phyloP scores from a whole-genome alignment of 2,329 filamentous ascomycete species.

The Aspergillus unguis region DNA sequence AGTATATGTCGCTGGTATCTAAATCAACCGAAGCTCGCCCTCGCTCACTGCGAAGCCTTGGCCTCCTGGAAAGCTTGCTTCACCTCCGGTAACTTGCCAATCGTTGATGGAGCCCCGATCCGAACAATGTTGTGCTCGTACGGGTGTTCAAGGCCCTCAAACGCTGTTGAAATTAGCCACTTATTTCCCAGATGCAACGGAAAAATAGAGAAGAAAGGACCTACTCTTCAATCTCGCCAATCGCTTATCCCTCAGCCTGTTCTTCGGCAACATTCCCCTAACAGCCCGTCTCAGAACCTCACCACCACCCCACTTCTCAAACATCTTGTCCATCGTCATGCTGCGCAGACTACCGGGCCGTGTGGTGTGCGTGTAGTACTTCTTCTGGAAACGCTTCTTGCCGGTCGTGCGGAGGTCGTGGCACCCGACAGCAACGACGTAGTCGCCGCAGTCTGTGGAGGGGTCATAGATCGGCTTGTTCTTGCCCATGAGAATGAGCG shows the following conservation, averaged over 20 bases:
- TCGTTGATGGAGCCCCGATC: conserved; percentile 57
- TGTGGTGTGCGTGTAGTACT: conserved; percentile 92
- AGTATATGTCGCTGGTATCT: conserved; percentile 18
- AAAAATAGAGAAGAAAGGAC: conserved; percentile 21
- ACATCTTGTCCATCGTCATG: conserved; percentile 92
- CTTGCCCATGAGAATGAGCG: conserved; percentile 90
- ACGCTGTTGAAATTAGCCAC: conserved; percentile 52
- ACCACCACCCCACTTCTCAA: conserved; percentile 87
- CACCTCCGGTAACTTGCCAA: conserved; percentile 35
- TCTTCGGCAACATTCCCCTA: conserved; percentile 97
- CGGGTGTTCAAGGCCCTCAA: conserved; percentile 88
- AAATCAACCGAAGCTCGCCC: conserved; percentile 8
- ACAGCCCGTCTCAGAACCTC: conserved; percentile 91
- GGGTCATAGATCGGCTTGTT: conserved; percentile 98
- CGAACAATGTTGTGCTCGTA: conserved; percentile 84
- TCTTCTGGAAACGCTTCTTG: conserved; percentile 89
- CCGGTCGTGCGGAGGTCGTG: conserved; percentile 82
- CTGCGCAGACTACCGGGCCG: conserved; percentile 79
- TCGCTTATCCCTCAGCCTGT: conserved; percentile 81
- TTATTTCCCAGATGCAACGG: neutral
- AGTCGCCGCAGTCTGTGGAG: conserved; percentile 97
- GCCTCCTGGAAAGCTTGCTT: conserved; percentile 36
- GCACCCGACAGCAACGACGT: conserved; percentile 92
- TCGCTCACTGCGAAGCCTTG: conserved; percentile 22
- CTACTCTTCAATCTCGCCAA: conserved; percentile 78